phyloP scores from a whole-genome alignment of 441 rosid species.

The Breynia disticha region DNA sequence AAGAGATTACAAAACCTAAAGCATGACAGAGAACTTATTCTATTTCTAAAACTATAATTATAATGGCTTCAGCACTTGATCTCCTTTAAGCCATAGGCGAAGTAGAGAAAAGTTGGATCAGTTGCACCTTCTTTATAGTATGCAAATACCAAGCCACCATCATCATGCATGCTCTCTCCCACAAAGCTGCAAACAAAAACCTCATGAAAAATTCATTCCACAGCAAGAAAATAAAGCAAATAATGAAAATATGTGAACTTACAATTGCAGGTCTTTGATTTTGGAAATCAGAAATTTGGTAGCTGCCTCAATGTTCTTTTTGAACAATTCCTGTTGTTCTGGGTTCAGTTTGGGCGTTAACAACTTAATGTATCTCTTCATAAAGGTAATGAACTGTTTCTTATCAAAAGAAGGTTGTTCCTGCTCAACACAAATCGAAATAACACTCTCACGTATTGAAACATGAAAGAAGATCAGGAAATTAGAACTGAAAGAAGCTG shows the following conservation, averaged over 20 bases:
- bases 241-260: conserved; percentile 14
- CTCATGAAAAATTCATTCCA: not conserved
- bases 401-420: conserved; percentile 94
- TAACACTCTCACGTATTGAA: not conserved
- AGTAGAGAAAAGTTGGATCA: conserved; percentile 93
- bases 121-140: conserved; percentile 93
- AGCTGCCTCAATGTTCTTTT: conserved; percentile 83
- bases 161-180: conserved; percentile 93
- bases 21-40: no score
- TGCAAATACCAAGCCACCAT: conserved; percentile 64
- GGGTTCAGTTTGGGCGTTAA: conserved; percentile 52
- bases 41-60: not conserved
- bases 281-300: conserved; percentile 74
- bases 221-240: no score
- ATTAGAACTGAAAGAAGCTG: not conserved
- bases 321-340: conserved; percentile 48
- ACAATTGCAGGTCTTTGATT: conserved; percentile 90
- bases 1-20: no score
- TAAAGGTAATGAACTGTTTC: conserved; percentile 56
- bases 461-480: not conserved
- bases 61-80: conserved; percentile 53
- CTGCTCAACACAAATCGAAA: conserved; percentile 27
- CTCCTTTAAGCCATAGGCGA: conserved; percentile 78
- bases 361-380: conserved; percentile 72
- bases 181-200: conserved; percentile 48